phyloP scores from a whole-genome alignment of 2,329 filamentous ascomycete genomes.

The Alternaria angustiovoidea region DNA sequence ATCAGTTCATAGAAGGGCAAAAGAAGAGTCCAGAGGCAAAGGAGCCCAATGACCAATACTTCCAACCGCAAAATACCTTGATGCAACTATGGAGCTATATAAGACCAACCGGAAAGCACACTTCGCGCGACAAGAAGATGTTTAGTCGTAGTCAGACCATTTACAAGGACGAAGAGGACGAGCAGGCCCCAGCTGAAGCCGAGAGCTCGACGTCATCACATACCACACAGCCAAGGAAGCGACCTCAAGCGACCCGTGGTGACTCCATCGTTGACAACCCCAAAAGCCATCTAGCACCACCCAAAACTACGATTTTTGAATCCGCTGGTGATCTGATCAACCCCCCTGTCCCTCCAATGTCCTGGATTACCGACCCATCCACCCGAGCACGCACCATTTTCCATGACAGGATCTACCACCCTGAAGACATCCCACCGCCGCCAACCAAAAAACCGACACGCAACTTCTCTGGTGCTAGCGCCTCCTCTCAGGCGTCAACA shows the following conservation, averaged over 20 bases:
- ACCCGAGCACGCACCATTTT: slow-evolving; percentile 89
- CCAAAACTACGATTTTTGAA: slow-evolving; percentile 92
- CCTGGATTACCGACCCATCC: slow-evolving; percentile 84
- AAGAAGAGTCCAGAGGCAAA: slow-evolving; percentile 34
- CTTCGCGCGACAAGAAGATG: slow-evolving; percentile 72
- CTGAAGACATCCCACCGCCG: slow-evolving; percentile 87
- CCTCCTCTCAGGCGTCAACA: slow-evolving; percentile 34
- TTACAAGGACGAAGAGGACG: slow-evolving; percentile 32
- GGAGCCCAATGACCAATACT: slow-evolving; percentile 27
- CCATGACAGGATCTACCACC: slow-evolving; percentile 94
- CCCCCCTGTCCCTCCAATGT: slow-evolving; percentile 80
- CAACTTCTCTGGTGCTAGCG: slow-evolving; percentile 51
- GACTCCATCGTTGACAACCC: slow-evolving; percentile 60
- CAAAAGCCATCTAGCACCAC: slow-evolving; percentile 71
- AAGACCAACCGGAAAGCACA: slow-evolving; percentile 68
- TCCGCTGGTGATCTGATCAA: slow-evolving; percentile 92
- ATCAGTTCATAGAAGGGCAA: slow-evolving; percentile 42
- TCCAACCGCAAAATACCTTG: slow-evolving; percentile 51
- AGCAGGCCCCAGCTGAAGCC: slow-evolving; percentile 9
- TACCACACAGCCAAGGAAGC: slow-evolving; percentile 37
- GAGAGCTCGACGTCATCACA: slow-evolving; percentile 25
- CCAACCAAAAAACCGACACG: slow-evolving; percentile 58
- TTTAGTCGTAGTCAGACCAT: slow-evolving; percentile 52
- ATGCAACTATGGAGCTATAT: slow-evolving; percentile 76
- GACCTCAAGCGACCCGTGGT: slow-evolving; percentile 58